Evolutionary conservation across 73 alveolate genomes (phyloP).

Genomic region (Paraurostyla sp.): DNA sequence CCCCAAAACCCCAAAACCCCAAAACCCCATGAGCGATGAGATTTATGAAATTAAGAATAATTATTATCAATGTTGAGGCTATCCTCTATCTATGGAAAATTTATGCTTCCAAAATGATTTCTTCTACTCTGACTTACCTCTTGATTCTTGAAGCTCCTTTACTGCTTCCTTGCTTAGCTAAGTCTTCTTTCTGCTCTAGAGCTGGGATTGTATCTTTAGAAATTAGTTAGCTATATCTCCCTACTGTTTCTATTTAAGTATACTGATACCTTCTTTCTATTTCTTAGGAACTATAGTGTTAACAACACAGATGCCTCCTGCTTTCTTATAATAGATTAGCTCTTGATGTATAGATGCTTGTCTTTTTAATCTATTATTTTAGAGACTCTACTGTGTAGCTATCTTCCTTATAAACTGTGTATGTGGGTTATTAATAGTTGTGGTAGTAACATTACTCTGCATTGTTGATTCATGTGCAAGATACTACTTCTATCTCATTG

Average conservation of each 20-base stretch:
- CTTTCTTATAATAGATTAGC: slow-evolving; percentile 12
- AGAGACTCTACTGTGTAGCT: not conserved
- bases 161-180: not conserved
- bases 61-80: no score
- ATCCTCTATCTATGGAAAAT: no score
- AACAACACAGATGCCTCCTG: slow-evolving; percentile 10
- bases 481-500: no score
- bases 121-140: not conserved
- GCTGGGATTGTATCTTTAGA: not conserved
- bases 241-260: not conserved
- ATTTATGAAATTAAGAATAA: no score
- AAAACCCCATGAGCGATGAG: no score
- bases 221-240: not conserved
- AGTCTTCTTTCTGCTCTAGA: not conserved
- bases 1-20: no score
- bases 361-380: not conserved
- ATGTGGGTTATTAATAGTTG: not conserved
- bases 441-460: no score
- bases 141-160: not conserved
- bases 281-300: slow-evolving; percentile 13
- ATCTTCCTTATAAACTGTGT: not conserved
- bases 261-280: slow-evolving; percentile 7
- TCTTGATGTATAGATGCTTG: not conserved
- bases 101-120: no score
- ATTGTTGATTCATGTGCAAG: no score